A percentile compares a stretch with the other conserved stretches of the same genome.
phyloP scores from a whole-genome alignment of 345 rosid genomes.

The Erodium maritimum region DNA sequence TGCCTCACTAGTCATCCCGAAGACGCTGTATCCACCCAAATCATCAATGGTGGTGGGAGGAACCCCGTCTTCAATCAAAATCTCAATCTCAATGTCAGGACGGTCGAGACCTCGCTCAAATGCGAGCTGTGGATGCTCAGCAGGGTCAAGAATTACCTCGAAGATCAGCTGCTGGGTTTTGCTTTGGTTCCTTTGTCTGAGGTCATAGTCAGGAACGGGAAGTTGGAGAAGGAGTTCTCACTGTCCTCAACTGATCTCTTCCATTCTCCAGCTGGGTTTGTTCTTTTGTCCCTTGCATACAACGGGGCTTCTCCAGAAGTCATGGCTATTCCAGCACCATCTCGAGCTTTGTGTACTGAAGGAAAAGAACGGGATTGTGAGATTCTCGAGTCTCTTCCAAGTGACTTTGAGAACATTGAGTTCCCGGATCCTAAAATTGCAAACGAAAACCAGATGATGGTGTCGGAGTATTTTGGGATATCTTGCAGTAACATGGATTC shows the following conservation, averaged over 20 bases:
- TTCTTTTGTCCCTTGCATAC: slow-evolving; percentile 70
- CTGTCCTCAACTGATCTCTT: slow-evolving; percentile 91
- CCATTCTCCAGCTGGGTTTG: slow-evolving; percentile 96
- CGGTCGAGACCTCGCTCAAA: slow-evolving; percentile 62
- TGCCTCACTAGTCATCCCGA: slow-evolving; percentile 83
- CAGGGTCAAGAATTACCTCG: slow-evolving; percentile 92
- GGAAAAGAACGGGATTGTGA: slow-evolving; percentile 32
- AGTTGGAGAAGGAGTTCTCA: slow-evolving; percentile 79
- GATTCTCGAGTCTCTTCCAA: slow-evolving; percentile 33
- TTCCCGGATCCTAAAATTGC: slow-evolving; percentile 91
- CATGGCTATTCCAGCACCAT: slow-evolving; percentile 50
- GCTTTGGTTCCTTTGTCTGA: slow-evolving; percentile 88
- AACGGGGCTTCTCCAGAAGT: slow-evolving; percentile 83
- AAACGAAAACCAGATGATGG: slow-evolving; percentile 90
- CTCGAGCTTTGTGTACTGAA: slow-evolving; percentile 29
- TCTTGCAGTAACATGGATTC: slow-evolving; percentile 47
- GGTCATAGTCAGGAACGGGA: slow-evolving; percentile 56
- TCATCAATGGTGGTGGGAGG: slow-evolving; percentile 97
- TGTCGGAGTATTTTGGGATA: slow-evolving; percentile 79
- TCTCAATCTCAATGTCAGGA: slow-evolving; percentile 53
- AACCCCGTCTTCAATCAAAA: slow-evolving; percentile 85
- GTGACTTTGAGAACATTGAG: slow-evolving; percentile 72
- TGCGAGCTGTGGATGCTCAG: slow-evolving; percentile 99
- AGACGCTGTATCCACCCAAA: slow-evolving; percentile 63
- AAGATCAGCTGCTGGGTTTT: slow-evolving; percentile 90